Conservation (phyloP, 148 eudicot genomes). For the Arbutus unedo region DNA sequence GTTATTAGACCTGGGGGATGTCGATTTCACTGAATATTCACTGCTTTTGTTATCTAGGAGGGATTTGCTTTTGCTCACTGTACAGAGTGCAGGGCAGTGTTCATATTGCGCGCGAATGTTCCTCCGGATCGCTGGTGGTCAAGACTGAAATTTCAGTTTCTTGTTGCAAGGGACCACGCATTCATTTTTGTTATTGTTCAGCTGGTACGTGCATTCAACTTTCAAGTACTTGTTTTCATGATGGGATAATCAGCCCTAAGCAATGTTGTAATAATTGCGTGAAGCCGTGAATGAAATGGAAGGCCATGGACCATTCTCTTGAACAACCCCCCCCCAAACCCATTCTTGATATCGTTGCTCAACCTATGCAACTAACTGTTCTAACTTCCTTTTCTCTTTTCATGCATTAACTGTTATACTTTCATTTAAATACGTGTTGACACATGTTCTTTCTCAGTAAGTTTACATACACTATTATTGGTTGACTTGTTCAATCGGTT, state of each 20-base stretch:
- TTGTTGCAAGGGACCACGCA: conserved; percentile 96
- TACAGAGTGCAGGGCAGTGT: conserved; percentile 94
- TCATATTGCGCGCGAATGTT: conserved; percentile 88
- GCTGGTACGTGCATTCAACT: conserved; percentile 51
- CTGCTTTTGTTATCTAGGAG: conserved; percentile 44
- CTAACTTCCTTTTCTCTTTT: background rate
- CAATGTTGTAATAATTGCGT: background rate
- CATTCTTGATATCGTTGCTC: background rate
- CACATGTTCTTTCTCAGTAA: background rate
- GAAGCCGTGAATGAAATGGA: background rate
- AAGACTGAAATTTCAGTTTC: conserved; percentile 93
- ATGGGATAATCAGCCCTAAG: background rate
- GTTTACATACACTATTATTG: background rate
- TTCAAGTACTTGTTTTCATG: background rate
- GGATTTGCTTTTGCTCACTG: conserved; percentile 99
- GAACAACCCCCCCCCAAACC: background rate
- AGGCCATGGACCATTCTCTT: background rate
- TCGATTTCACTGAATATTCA: background rate
- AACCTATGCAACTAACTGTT: background rate
- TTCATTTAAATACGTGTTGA: background rate
- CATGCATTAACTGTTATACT: conserved; percentile 1
- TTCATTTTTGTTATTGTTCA: conserved; percentile 85
- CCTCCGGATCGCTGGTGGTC: conserved; percentile 99
- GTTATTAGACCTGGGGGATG: background rate
- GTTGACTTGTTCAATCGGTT: background rate